phyloP scores from a whole-genome alignment of 768 basidiomycete species.

The Candolleomyces aberdarensis region DNA sequence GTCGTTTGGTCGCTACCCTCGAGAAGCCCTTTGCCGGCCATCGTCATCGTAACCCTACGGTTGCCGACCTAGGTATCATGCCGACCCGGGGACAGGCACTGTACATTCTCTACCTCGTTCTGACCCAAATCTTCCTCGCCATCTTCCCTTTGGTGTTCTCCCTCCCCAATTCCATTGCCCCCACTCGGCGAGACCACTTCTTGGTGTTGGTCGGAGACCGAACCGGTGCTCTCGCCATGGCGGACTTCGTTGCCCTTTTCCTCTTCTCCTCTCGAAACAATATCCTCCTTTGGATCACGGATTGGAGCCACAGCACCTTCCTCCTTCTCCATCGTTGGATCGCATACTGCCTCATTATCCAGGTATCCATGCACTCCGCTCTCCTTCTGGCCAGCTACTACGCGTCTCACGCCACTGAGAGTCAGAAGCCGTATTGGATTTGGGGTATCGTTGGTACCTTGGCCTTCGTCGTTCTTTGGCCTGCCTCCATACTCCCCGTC shows the following conservation, averaged over 20 bases:
- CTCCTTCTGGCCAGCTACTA: background rate
- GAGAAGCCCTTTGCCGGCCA: conserved; percentile 6
- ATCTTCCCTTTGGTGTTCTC: conserved; percentile 7
- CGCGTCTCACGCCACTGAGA: background rate
- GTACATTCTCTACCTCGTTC: conserved; percentile 11
- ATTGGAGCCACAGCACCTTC: conserved; percentile 9
- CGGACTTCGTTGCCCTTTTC: conserved; percentile 10
- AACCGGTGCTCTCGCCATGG: conserved; percentile 6
- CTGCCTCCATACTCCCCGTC: conserved; percentile 44
- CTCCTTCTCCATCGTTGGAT: conserved; percentile 11
- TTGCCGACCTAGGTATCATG: conserved; percentile 2
- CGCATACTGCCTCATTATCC: conserved; percentile 8
- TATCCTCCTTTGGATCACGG: conserved; percentile 10
- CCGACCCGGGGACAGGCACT: conserved; percentile 11
- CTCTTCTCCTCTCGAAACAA: conserved; percentile 10
- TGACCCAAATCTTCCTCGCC: conserved; percentile 6
- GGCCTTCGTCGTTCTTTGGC: conserved; percentile 9
- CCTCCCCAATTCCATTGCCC: background rate
- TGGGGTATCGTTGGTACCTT: conserved; percentile 10
- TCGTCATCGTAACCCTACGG: conserved; percentile 3
- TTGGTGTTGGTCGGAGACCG: conserved; percentile 5
- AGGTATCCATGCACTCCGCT: conserved; percentile 5
- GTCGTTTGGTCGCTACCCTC: conserved; percentile 6
- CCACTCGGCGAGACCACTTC: background rate
- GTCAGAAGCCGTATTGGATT: conserved; percentile 6